Percentiles rank a stretch among this genome's conserved stretches.
phyloP scores from a whole-genome alignment of 1,284 basidiomycete species.

The Apiotrichum veenhuisii region DNA sequence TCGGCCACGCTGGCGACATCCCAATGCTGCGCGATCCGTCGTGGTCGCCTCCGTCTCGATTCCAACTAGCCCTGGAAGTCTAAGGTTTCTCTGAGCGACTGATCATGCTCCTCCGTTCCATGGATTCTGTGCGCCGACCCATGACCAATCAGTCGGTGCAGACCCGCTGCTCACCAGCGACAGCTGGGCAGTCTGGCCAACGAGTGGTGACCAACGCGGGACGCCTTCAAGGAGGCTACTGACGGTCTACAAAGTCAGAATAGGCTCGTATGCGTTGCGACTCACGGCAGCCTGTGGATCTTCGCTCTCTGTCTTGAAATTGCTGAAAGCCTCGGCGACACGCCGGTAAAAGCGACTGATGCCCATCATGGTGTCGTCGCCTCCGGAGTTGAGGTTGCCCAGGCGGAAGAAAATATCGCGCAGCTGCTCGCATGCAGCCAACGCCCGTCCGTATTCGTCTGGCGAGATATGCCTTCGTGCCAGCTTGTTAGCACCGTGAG shows the following conservation, averaged over 20 bases:
- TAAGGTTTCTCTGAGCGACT: too few relatives aligned
- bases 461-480: background rate
- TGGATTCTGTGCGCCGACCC: background rate
- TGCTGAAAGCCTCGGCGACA: background rate
- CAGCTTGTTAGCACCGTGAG: background rate
- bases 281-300: constrained; percentile 3
- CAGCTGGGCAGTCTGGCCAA: background rate
- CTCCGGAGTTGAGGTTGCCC: background rate
- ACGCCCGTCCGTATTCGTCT: constrained; percentile 1
- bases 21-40: too few relatives aligned
- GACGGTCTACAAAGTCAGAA: background rate
- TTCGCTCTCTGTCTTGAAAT: background rate
- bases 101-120: background rate
- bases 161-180: background rate
- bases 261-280: too few relatives aligned
- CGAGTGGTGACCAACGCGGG: background rate
- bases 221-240: background rate
- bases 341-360: constrained; percentile 8
- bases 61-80: too few relatives aligned
- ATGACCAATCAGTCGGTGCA: background rate
- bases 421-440: background rate
- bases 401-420: background rate
- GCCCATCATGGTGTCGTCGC: background rate
- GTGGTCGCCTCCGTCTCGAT: too few relatives aligned
- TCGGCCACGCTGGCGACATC: too few relatives aligned